Base-by-base conservation (phyloP, 148 eudicot genomes). In the Fagopyrum homotropicum region DNA sequence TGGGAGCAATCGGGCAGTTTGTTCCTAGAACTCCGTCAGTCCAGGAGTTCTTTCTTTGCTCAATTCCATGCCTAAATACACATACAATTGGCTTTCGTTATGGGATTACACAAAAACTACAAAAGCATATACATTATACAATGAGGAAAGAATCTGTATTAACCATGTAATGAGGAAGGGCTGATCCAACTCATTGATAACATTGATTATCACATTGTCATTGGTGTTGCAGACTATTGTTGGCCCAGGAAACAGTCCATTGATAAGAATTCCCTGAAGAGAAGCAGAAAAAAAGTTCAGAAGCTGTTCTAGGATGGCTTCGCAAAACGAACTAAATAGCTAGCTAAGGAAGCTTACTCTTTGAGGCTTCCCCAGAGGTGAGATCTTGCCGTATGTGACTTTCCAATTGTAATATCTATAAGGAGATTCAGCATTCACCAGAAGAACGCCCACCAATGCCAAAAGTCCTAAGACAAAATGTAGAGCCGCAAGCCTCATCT, bases 21-120 rank as follows among this genome's bases (percentile, higher is more conserved):
- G 98, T 93, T 72, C 98, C 98, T 30, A 89, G 85, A 29, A 90
- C 93, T 7, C 98, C 98, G 75, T 90, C 98, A 84, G 85, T 90
- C 96, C 96, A 93, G 0, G 93, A 88, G 71, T 7, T 75, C 81
- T 89, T 93, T 54, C 98, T 83, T 68, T 93, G 96, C 76, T 87
- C 84, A 59, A 93, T 9, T 19, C 98, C 98, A 70, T 87, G 84
- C 98, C 98, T 93, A 76, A 45, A 7, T 19, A 22, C 73, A 35
- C 6, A 17, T 56, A 76, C 40, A 15, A 61, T 47, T 49, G 66
- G 59, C 40, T 48, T 43, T 4, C 10, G 56, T 51, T 15, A 51
- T 51, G 6, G 29, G 26, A 56, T 56, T 75, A 45, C 6, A 19
- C 77, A 19, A 22, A 19, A 70, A 40, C 30, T 29, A 30, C 45